These are phyloP conservation scores for Geotrichum ghanense DNA, from an alignment of 805 yeast species.

Conservation along the genomic window DNA sequence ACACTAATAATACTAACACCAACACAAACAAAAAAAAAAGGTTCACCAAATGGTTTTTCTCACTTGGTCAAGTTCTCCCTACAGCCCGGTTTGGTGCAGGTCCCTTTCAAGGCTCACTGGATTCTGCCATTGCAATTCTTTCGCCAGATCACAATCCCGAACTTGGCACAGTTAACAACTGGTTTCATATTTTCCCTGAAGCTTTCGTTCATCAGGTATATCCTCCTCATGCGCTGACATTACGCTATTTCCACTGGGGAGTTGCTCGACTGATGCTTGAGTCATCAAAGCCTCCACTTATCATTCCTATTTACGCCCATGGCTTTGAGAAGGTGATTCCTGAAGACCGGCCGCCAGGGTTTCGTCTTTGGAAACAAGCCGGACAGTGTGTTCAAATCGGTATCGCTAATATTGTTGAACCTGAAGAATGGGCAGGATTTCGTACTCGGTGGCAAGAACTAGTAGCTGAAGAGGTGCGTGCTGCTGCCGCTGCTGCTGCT, in stretches of 20 bases:
- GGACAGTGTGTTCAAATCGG: not conserved
- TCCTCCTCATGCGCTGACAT: conserved; percentile 71
- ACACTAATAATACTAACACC: too few species aligned
- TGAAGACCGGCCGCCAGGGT: conserved; percentile 45
- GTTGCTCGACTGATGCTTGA: conserved; percentile 75
- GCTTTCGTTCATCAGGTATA: conserved; percentile 78
- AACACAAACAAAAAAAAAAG: too few species aligned
- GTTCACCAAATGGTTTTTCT: conserved; percentile 42
- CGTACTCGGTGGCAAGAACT: not conserved
- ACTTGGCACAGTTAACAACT: conserved; percentile 22
- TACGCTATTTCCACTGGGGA: conserved; percentile 96
- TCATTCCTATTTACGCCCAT: conserved; percentile 73
- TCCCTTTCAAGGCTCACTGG: conserved; percentile 83
- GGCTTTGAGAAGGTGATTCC: conserved; percentile 87
- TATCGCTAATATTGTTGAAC: not conserved
- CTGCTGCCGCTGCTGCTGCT: not conserved
- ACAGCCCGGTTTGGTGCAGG: conserved; percentile 87
- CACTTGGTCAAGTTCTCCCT: conserved; percentile 79
- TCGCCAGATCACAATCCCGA: conserved; percentile 24
- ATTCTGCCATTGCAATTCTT: conserved; percentile 70
- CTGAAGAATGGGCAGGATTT: not conserved
- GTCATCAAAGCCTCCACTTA: conserved; percentile 69
- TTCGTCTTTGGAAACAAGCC: not conserved
- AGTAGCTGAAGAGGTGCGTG: not conserved
- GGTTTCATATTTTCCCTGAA: conserved; percentile 95